Base-by-base conservation (phyloP, 805 yeast genomes). In the Wickerhamomyces mucosus region DNA sequence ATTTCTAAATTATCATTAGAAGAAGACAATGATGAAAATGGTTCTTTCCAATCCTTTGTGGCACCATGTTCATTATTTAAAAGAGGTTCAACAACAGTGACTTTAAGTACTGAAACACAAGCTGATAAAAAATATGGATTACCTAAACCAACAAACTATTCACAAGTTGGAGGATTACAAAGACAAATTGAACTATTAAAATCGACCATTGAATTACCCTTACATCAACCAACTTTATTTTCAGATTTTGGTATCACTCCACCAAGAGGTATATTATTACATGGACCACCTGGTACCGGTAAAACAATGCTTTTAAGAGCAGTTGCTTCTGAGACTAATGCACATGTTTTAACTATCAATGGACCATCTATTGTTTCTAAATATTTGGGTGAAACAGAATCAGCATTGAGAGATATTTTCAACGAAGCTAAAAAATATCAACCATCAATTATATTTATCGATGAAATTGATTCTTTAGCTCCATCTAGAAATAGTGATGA, bases 261-360 rank as follows among this genome's bases (percentile, higher is more conserved):
- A 7, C 96, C 96, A 11, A 65, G 96, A 35, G 98, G 98, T 21
- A 75, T 89, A n/a, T 59, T 89, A 12, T 57, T 89, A 10, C 95
- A 89, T 58, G 98, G 98, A 0, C 95, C 96, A 3, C 92, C 97
- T 3, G 98, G 98, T 4, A 89, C 96, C 0, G 98, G 98, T 31
- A 89, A 89, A 53, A 82, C 96, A 1, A 73, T 88, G 84, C 65
- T 92, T 7, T 62, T 92, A 22, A 69, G 82, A 33, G 79, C 95
- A 18, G 75, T 89, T 8, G 94, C 95, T 0, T 66, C 74, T 39
- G 89, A 80, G 36, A 62, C 71, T 2, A 69, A 78, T 38, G 94
- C 94, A 0, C 98, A 89, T 54, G 75, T 89, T 0, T 63, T 92
- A 27, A 76, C 81, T 3, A 78, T 92, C 16, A 81, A 82, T 51